Percentiles rank a stretch among this genome's conserved stretches.
These are phyloP conservation scores for Panicum miliaceum DNA, from an alignment of 176 grass and related monocot genomes.

Conservation along the genomic window DNA sequence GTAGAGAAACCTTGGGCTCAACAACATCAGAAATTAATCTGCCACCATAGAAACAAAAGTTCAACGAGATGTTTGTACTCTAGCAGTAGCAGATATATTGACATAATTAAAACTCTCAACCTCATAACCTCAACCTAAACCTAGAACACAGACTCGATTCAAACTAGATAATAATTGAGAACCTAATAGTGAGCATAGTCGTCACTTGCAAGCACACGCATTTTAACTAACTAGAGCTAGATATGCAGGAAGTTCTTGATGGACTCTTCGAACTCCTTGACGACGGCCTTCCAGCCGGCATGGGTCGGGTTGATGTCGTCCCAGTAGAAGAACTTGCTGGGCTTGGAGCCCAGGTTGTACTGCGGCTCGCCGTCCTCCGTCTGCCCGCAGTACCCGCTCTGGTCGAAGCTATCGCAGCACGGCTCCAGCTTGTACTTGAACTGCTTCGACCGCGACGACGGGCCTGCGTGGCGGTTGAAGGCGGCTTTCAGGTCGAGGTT, in stretches of 20 bases:
- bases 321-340: conserved; percentile 50
- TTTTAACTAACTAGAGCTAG: not conserved
- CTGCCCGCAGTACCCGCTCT: conserved; percentile 32
- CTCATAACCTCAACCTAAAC: too few species aligned
- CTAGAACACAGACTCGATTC: too few species aligned
- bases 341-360: conserved; percentile 13
- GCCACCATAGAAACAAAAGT: too few species aligned
- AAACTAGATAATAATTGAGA: not conserved
- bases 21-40: too few species aligned
- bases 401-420: conserved; percentile 51
- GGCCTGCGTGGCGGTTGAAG: not conserved
- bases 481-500: conserved; percentile 15
- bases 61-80: too few species aligned
- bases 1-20: too few species aligned
- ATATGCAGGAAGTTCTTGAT: conserved; percentile 13
- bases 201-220: not conserved
- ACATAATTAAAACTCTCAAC: too few species aligned
- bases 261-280: not conserved
- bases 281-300: conserved; percentile 45
- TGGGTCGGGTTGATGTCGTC: conserved; percentile 57
- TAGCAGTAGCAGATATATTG: too few species aligned
- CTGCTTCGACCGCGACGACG: not conserved
- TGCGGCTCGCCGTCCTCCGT: not conserved
- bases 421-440: conserved; percentile 36
- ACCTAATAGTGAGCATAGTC: not conserved